Base-by-base conservation (phyloP, 495 filamentous ascomycete genomes). In the Tuber magnatum region DNA sequence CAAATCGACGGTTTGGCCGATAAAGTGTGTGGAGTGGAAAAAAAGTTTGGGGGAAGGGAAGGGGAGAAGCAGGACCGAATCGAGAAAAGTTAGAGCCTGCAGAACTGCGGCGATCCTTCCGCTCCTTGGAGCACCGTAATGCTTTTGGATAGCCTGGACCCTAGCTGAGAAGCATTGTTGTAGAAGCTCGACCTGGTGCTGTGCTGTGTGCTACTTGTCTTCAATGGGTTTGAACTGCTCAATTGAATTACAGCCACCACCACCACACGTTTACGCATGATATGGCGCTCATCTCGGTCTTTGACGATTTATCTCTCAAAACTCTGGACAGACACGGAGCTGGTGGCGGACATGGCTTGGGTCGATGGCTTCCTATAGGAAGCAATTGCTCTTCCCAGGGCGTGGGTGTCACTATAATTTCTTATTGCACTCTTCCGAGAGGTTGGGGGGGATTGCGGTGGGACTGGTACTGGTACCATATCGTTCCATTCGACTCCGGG, bases 1-100 rank as follows among this genome's bases (percentile, higher is more conserved):
- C 56, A 32, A 65, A 61, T 61, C 56, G n/a, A 61, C 56, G 56
- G 56, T 61, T 61, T 61, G n/a, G 56, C 56, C 56, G 56, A 65
- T 65, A 35, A 65, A 35, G 56, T 61, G 51, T 61, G 51, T 61
- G 51, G 46, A 48, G 51, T 61, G 51, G 51, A 28, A 61, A 61
- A 61, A 32, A 65, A 35, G 56, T 28, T 65, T 65, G 56, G 56
- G 28, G 28, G 56, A 61, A 32, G 32, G 51, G 56, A 65, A 65
- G 56, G 56, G 32, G 35, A 65, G 56, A 65, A 65, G 28, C 56
- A 35, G 56, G 56, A 35, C 56, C 14, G 56, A 65, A 65, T 65
- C 56, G 56, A 65, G 32, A 65, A 65, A 65, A 7, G 12, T 35
- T 35, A 20, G 56, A 35, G 56, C 28, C 10, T 65, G 56, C 56